Evolutionary conservation across 192 early-diverging fungal genomes (phyloP), one percentile per base, ranked within the genome.

Genomic region (Backusella luteola): DNA sequence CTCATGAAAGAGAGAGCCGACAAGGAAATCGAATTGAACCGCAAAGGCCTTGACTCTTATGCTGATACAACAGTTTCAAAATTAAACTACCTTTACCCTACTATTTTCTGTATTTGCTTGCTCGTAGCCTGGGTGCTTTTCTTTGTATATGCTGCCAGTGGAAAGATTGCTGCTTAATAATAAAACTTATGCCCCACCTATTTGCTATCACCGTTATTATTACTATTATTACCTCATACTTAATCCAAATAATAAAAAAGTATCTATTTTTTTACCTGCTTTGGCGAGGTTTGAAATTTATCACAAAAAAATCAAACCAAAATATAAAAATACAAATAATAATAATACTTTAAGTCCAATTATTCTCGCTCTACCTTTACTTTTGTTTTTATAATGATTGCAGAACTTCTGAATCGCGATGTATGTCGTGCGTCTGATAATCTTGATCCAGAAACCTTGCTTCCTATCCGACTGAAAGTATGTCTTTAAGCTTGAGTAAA

Each of bases 101-200:
- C 17, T 12, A 63, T 70, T 3, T 81, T 81, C 49, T 63, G 67
- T 21, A 46, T 56, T 12, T 67, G 66, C 29, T 53, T 81, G 6
- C 8, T 81, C 7, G 67, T 73, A 0, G 75, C 79, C 34, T 81
- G 79, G 79, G 71, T 81, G 2, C 76, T 77, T 71, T 77, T 81
- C 67, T 81, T 81, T 74, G 75, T 81, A 8, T 81, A 68, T 69
- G 74, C 79, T 38, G 26, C 69, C 42, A 72, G 46, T 69, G 79
- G 79, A 26, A 66, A 70, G 26, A 66, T 74, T 15, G n/a, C 42
- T 59, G 71, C 73, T 29, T 79, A 74, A 44, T 36, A 15, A 39
- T 26, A n/a, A 39, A 39, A 39, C 9, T 8, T 44, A 44, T 4
- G 42, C 15, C 42, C 42, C 15, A 4, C 15, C 5, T 17, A 44